phyloP scores from a whole-genome alignment of 306 rosid genomes.

The Fagus crenata region DNA sequence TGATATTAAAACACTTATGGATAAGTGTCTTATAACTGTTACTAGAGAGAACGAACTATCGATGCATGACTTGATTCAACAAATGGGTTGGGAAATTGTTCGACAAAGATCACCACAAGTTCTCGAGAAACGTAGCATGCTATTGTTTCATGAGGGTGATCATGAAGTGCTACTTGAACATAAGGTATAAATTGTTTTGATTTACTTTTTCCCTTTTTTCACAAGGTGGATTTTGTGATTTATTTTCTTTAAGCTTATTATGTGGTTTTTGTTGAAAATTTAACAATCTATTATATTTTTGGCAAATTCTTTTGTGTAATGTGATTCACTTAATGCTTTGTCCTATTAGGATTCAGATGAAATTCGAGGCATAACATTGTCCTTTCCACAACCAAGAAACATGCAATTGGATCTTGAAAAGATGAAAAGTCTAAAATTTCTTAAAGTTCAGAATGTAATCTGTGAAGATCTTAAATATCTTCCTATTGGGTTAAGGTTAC shows the following conservation, averaged over 20 bases:
- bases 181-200: not conserved
- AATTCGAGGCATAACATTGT: too few relatives aligned
- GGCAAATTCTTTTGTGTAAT: too few relatives aligned
- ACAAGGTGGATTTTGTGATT: conserved; percentile 21
- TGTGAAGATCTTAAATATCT: too few relatives aligned
- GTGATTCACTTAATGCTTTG: too few relatives aligned
- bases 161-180: conserved; percentile 2
- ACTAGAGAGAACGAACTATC: not conserved
- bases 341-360: too few relatives aligned
- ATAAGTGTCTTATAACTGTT: conserved; percentile 21
- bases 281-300: too few relatives aligned
- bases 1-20: conserved; percentile 22
- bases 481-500: too few relatives aligned
- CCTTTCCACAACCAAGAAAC: too few relatives aligned
- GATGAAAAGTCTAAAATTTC: too few relatives aligned
- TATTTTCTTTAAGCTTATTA: not conserved
- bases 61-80: conserved; percentile 48
- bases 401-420: too few relatives aligned
- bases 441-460: too few relatives aligned
- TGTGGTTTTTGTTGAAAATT: too few relatives aligned
- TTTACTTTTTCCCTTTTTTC: not conserved
- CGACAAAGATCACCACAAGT: conserved; percentile 20
- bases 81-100: conserved; percentile 42
- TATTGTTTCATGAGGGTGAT: conserved; percentile 40
- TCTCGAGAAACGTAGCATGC: conserved; percentile 30